Base-by-base conservation (phyloP, 2,329 filamentous ascomycete genomes). In the Mycosphaerelloides madeirae region DNA sequence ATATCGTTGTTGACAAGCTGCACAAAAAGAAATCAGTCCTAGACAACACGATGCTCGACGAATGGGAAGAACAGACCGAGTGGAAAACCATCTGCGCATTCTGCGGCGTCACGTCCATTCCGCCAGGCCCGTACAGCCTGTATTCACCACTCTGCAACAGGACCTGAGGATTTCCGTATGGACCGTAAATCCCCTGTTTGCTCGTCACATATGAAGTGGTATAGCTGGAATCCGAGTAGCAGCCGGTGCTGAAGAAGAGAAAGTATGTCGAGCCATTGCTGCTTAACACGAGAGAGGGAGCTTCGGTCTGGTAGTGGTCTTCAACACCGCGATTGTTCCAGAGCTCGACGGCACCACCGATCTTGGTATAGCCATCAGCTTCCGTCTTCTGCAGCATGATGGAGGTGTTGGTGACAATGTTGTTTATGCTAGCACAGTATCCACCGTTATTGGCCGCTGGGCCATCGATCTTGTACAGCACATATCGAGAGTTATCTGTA, bases 401-500 rank as follows among this genome's bases (percentile, higher is more conserved):
- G 0, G 79, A 78, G 31, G 79, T 83, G 12, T 54, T 8, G 69
- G 71, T 18, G 15, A 39, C 33, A 7, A 34, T 39, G 19, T 49
- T 49, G 14, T 31, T 29, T 3, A 41, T 34, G 68, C 62, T 77
- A 33, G 65, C 66, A 57, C 73, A 76, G 44, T 65, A 61, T 1
- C 73, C 73, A 29, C 49, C 50, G 31, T 44, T 42, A n/a, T 41
- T 50, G 13, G 43, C 45, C 3, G 51, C 46, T 63, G 84, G 84
- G 29, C 81, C 81, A 61, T 85, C 81, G 19, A 84, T 68, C 62
- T 85, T 85, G 68, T 81, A 85, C 8, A 77, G 65, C 4, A 85
- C 70, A 57, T 82, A 85, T 5, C 74, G 71, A 25, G 62, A 70
- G 22, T 76, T 76, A 33, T 74, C 71, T 9, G 61, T 59, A 56